Evolutionary conservation across 2,329 filamentous ascomycete genomes (phyloP), one percentile per base, ranked within the genome.

Genomic region (Didymella pomorum): DNA sequence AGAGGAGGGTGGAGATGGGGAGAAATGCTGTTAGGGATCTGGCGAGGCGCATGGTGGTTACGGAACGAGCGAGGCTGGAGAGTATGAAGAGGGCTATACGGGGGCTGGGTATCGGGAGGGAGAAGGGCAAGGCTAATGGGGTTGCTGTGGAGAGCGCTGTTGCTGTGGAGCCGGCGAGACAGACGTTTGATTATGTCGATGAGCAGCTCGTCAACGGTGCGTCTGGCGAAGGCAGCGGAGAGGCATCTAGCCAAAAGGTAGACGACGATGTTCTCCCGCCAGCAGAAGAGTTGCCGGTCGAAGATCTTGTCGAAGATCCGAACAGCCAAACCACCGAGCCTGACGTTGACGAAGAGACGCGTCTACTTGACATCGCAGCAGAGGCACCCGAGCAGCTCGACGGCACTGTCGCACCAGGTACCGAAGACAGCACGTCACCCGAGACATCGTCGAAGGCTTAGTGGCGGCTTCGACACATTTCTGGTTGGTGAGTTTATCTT

Each of bases 1-100:
- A 96, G 39, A 86, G 93, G 80, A 88, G 96, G 71, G 91, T 92
- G 65, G 87, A 86, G 69, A 87, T 91, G 79, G 93, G 91, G 1
- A 82, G 88, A 60, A 85, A 85, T 58, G 91, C 92, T 26, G 85
- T 97, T 61, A 86, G 84, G 64, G 87, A 92, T 45, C 86, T 96
- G 67, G 94, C 91, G 18, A 85, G 83, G 70, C 86, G 87, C 29
- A 93, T 93, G 84, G 82, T 98, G 25, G 86, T 97, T 4, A 84
- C 86, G 52, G 95, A 99, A 79, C 86, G 85, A 64, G 90, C 91
- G 72, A 85, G 91, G 65, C 79, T 97, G 63, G 92, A 92, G 66
- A 88, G 90, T 20, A 89, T 99, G 83, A 86, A 85, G 79, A 84
- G 94, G 63, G 93, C 93, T 9, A 77, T 97, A 66, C 85, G 92